Evolutionary conservation across 805 yeast species (phyloP).

Genomic region (Brettanomyces custersianus): DNA sequence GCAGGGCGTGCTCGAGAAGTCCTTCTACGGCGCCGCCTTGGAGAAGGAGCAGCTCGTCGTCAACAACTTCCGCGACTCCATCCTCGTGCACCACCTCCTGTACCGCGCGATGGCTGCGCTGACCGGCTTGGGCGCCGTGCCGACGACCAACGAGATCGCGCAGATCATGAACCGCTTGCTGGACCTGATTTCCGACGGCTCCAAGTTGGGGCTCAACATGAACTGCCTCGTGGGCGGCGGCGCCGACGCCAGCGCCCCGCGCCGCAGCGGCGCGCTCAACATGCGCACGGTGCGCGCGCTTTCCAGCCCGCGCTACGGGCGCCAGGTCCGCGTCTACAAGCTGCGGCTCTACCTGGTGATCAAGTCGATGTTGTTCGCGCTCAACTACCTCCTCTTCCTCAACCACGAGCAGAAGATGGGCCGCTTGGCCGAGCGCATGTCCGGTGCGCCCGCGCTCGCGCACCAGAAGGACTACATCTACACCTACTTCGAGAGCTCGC

Average conservation of each 20-base stretch:
- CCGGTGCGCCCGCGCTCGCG: slow-evolving; percentile 22
- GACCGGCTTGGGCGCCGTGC: slow-evolving; percentile 25
- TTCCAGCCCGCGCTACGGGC: slow-evolving; percentile 10
- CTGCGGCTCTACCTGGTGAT: slow-evolving; percentile 26
- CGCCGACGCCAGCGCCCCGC: slow-evolving; percentile 9
- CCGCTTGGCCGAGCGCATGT: slow-evolving; percentile 21
- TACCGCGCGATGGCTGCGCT: slow-evolving; percentile 31
- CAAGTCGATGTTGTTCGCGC: slow-evolving; percentile 39
- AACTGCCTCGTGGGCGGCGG: slow-evolving; percentile 14
- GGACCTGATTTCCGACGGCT: slow-evolving; percentile 23
- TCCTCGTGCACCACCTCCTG: slow-evolving; percentile 35
- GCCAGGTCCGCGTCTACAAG: slow-evolving; percentile 20
- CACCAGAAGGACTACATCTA: slow-evolving; percentile 24
- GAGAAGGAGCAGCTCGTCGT: slow-evolving; percentile 37
- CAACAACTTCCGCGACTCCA: slow-evolving; percentile 36
- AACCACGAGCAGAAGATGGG: slow-evolving; percentile 30
- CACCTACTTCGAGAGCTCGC: slow-evolving; percentile 27
- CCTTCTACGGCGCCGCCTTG: slow-evolving; percentile 23
- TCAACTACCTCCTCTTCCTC: slow-evolving; percentile 37
- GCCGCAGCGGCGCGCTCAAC: slow-evolving; percentile 8
- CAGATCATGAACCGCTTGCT: slow-evolving; percentile 19
- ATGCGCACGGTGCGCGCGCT: background rate
- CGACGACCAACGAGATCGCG: slow-evolving; percentile 26
- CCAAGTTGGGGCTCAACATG: slow-evolving; percentile 19
- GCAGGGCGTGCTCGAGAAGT: slow-evolving; percentile 26